Conservation (phyloP, 495 filamentous ascomycete species). For the Hypoxylon rickii region DNA sequence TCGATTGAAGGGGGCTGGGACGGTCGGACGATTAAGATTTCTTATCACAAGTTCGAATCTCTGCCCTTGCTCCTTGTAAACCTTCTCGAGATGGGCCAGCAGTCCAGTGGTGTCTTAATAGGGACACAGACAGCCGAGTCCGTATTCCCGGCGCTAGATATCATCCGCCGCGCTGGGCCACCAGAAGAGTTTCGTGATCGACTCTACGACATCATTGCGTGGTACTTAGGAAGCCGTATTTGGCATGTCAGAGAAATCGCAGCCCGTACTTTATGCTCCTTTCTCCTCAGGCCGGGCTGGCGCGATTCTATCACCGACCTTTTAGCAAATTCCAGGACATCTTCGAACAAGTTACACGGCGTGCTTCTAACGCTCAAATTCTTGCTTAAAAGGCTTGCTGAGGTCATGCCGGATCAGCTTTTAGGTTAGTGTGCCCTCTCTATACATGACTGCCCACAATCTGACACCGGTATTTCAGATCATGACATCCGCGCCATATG, state of each 20-base stretch:
- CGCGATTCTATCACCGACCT: constrained; percentile 53
- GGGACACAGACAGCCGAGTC: constrained; percentile 63
- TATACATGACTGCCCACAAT: background rate
- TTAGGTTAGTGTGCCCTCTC: constrained; percentile 28
- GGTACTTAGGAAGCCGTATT: constrained; percentile 69
- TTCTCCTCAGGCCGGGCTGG: constrained; percentile 60
- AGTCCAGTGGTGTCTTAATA: constrained; percentile 43
- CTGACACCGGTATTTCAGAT: constrained; percentile 16
- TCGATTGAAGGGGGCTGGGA: constrained; percentile 56
- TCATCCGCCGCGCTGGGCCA: constrained; percentile 69
- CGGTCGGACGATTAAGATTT: constrained; percentile 54
- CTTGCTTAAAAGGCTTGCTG: constrained; percentile 52
- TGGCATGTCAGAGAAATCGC: constrained; percentile 94
- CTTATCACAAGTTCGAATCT: constrained; percentile 73
- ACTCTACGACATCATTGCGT: constrained; percentile 54
- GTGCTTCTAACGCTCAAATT: constrained; percentile 61
- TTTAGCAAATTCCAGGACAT: constrained; percentile 42
- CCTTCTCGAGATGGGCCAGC: constrained; percentile 59
- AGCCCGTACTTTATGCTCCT: constrained; percentile 74
- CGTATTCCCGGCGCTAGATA: constrained; percentile 85
- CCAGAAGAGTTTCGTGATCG: constrained; percentile 50
- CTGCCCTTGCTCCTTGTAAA: constrained; percentile 69
- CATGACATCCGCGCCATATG: constrained; percentile 13
- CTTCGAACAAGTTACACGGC: constrained; percentile 66
- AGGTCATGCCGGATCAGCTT: constrained; percentile 42